phyloP scores from a whole-genome alignment of 2,329 filamentous ascomycete genomes.

The Albophoma yamanashiensis region DNA sequence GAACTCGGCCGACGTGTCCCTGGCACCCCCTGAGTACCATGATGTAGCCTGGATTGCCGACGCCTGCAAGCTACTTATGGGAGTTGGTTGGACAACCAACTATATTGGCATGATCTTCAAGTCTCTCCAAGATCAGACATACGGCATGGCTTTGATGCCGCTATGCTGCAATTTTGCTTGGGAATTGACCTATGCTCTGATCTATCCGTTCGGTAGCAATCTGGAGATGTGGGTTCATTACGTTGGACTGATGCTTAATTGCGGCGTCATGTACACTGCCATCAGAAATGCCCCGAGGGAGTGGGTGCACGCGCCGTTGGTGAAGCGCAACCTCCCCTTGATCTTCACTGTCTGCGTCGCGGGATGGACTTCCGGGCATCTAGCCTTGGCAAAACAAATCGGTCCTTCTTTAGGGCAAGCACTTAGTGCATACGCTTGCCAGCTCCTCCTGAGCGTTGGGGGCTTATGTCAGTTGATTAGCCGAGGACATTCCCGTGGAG shows the following conservation, averaged over 20 bases:
- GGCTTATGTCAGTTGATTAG: not conserved
- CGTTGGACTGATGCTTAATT: not conserved
- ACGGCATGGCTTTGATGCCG: slow-evolving; percentile 1
- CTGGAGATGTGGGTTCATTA: not conserved
- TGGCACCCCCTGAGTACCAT: slow-evolving; percentile 1
- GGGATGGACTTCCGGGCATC: not conserved
- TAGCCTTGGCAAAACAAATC: not conserved
- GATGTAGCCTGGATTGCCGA: slow-evolving; percentile 2
- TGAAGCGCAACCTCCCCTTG: not conserved
- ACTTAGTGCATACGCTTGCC: not conserved
- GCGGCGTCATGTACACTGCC: slow-evolving; percentile 2
- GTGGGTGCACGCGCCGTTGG: slow-evolving; percentile 1
- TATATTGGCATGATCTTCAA: slow-evolving; percentile 1
- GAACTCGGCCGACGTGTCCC: not conserved
- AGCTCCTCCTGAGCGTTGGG: not conserved
- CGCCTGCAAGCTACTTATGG: not conserved
- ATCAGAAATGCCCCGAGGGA: not conserved
- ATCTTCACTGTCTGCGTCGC: not conserved
- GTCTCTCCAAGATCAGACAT: not conserved
- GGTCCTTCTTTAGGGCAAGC: not conserved
- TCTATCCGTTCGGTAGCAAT: not conserved
- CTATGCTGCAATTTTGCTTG: slow-evolving; percentile 2
- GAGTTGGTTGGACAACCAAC: not conserved
- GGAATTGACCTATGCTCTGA: slow-evolving; percentile 1
- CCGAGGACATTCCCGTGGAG: not conserved